A percentile compares a stretch with the other conserved stretches of the same genome.
Evolutionary conservation across 2,329 filamentous ascomycete species (phyloP).

Genomic region (Ophiostoma fasciatum): DNA sequence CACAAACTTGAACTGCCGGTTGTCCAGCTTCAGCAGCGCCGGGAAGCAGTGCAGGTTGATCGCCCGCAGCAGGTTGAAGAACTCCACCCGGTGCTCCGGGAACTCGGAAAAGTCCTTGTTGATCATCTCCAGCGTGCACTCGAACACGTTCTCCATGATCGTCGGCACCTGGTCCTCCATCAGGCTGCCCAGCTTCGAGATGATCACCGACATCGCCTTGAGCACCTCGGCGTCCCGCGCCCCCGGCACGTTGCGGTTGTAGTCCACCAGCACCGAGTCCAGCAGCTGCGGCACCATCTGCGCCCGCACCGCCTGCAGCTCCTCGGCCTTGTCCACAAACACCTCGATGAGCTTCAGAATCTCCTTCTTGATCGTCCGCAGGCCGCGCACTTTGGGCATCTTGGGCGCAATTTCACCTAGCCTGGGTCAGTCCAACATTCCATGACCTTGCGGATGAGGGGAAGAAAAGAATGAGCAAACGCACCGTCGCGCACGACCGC

Average conservation of each 20-base stretch:
- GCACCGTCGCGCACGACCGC: constrained; percentile 70
- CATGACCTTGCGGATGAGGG: not conserved
- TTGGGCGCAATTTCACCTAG: constrained; percentile 83
- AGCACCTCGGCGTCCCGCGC: constrained; percentile 92
- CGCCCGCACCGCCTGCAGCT: constrained; percentile 78
- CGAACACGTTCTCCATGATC: constrained; percentile 98
- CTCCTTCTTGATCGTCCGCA: constrained; percentile 98
- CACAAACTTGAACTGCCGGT: constrained; percentile 96
- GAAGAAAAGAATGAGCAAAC: not conserved
- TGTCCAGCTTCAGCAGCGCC: constrained; percentile 82
- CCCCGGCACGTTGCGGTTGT: constrained; percentile 91
- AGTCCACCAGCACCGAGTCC: constrained; percentile 87
- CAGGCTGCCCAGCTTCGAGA: constrained; percentile 81
- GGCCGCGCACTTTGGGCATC: constrained; percentile 87
- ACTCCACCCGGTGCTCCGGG: constrained; percentile 96
- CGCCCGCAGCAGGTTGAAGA: constrained; percentile 90
- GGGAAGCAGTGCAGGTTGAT: constrained; percentile 98
- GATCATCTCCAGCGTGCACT: constrained; percentile 98
- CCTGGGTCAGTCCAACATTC: not conserved
- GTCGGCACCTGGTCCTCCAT: constrained; percentile 98
- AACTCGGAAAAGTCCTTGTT: constrained; percentile 99
- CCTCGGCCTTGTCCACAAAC: constrained; percentile 95
- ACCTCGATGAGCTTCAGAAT: constrained; percentile 97
- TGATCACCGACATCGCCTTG: constrained; percentile 95
- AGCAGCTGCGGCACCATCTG: constrained; percentile 94